Base-by-base conservation (phyloP, 2,329 filamentous ascomycete species). In the Ceratocystis albifundus region DNA sequence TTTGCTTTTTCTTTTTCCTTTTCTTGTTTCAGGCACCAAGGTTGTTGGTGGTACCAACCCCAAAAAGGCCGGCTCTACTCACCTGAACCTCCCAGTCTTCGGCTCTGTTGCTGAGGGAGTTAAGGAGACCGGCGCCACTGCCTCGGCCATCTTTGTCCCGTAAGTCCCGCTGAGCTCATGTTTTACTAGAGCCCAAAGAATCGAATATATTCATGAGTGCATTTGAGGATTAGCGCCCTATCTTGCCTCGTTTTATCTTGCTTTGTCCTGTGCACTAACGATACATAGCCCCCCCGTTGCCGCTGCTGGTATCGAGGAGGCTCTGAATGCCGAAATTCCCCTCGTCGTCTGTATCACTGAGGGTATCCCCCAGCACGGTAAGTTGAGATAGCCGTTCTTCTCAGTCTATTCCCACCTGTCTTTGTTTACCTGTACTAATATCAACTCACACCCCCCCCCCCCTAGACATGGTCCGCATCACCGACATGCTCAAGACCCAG, bases 21-120 rank as follows among this genome's bases (percentile, higher is more conserved):
- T 25, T 41, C 32, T 36, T 36, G 41, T n/a, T 66, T 69, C 73
- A 95, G 90, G 93, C 77, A 99, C 94, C 73, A 93, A 96, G 77
- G 90, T 99, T 71, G 91, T 99, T 71, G 94, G 94, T 77, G 94
- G 94, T 75, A 97, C 93, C 75, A 97, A 97, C 82, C 94, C 94
- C 76, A 97, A 96, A 84, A 99, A 99, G 83, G 94, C 94, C 71
- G 94, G 94, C 74, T 80, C 84, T 73, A 87, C 85, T 75, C 94
- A 99, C 79, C 86, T 99, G 70, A 90, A 86, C 75, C 88, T 88
- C 72, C 94, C 94, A 68, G 94, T 99, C 74, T 99, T 97, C 79
- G 89, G 85, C 73, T 93, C 84, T 73, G 94, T 99, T 72, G 79
- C 80, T 72, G 91, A 99, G 66, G 94, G 89, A 70, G 85, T 96